Evolutionary conservation across 225 moss, liverwort and hornwort species (phyloP), one percentile per base, ranked within the genome.

Genomic region (Physcomitrellopsis africana): DNA sequence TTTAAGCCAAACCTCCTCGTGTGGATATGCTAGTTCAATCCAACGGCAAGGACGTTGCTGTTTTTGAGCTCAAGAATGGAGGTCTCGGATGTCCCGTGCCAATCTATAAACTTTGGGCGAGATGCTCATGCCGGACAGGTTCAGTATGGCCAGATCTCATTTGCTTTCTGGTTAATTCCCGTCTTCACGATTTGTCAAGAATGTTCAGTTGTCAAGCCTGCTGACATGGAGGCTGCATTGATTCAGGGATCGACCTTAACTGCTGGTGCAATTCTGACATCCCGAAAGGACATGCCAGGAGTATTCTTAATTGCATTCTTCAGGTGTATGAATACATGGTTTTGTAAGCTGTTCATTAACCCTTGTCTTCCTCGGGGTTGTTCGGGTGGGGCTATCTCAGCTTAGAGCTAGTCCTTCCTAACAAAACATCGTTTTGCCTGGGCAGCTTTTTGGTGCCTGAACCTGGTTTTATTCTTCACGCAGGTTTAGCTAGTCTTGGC

Each of bases 111-210:
- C 58, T 78, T 0, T 72, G 58, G 65, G 3, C 58, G 55, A 57
- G 56, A 65, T 78, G 71, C 51, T 51, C 65, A 0, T 65, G 78
- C 0, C 51, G n/a, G 17, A 65, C 65, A 78, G 72, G 72, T 72
- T 15, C 0, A 71, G 10, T 72, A 12, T 59, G 17, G 4, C 65
- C 51, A 67, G 22, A 76, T 76, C 44, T 69, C 44, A 44, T 13
- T 14, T 10, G 44, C 11, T 69, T 10, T 0, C 60, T 53, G 27
- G 10, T 61, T 45, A 0, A 44, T 53, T 76, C n/a, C 19, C n/a
- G 26, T 27, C 62, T 76, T 62, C 23, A 18, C 18, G 18, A 44
- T 62, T 76, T 53, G 37, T 41, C 23, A 0, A 78, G 41, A 65
- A 71, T 65, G 47, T 0, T 64, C 11, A 71, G 12, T 23, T 48